Evolutionary conservation across 2,329 filamentous ascomycete genomes (phyloP).

Genomic region (Fusarium metavorans): DNA sequence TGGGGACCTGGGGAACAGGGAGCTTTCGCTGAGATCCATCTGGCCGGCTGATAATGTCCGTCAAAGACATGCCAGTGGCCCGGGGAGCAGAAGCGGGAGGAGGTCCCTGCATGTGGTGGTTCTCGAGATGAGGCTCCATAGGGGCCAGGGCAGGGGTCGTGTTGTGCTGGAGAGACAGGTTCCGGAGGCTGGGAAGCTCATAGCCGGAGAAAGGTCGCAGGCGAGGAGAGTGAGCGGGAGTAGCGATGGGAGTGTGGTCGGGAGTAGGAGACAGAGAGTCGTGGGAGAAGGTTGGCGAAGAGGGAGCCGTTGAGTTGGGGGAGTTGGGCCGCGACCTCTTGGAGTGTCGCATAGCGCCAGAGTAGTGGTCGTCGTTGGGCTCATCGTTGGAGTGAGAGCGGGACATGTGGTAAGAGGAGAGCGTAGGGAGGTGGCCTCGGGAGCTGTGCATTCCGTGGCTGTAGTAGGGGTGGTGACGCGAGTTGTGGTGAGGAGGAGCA

Average conservation of each 20-base stretch:
- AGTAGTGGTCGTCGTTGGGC: constrained; percentile 81
- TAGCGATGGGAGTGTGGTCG: constrained; percentile 98
- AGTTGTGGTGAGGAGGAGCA: constrained; percentile 54
- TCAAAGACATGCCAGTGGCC: constrained; percentile 81
- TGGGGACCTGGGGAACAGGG: constrained; percentile 90
- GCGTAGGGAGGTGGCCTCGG: constrained; percentile 76
- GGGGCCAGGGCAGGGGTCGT: constrained; percentile 68
- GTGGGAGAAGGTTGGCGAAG: constrained; percentile 95
- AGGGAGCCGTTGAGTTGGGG: constrained; percentile 94
- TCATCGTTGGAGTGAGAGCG: constrained; percentile 87
- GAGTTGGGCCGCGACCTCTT: constrained; percentile 95
- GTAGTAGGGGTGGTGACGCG: constrained; percentile 68
- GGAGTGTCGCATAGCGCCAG: constrained; percentile 74
- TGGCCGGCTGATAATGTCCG: constrained; percentile 90
- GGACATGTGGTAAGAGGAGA: constrained; percentile 94
- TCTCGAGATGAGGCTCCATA: constrained; percentile 68
- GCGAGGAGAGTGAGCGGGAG: constrained; percentile 93
- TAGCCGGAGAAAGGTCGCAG: constrained; percentile 82
- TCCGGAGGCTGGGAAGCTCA: constrained; percentile 88
- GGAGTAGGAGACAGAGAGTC: constrained; percentile 95
- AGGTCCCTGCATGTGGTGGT: constrained; percentile 57
- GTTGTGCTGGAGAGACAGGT: constrained; percentile 65
- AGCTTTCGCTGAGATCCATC: constrained; percentile 92
- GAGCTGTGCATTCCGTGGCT: constrained; percentile 60
- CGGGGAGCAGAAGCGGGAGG: constrained; percentile 64